Evolutionary conservation across 306 rosid species (phyloP).

Genomic region (Cucumis sativus): DNA sequence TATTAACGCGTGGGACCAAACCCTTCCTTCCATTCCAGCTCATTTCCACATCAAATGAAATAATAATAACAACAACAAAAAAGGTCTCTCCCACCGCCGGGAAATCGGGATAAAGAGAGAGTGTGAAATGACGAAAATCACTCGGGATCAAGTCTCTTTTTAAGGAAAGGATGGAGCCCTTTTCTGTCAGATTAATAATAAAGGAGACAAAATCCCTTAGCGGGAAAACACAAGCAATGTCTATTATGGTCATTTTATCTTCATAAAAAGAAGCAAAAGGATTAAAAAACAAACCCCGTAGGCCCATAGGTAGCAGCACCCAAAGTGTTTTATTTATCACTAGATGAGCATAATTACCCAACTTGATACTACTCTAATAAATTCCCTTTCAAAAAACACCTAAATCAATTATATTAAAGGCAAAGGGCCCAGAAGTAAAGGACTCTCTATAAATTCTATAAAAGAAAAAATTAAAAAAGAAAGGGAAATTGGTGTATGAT

Average conservation of each 20-base stretch:
- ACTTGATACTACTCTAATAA: neutral
- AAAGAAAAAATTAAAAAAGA: no score
- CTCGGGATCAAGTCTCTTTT: neutral
- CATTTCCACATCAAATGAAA: neutral
- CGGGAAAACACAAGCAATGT: neutral
- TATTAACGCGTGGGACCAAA: constrained; percentile 3
- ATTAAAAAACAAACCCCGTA: neutral
- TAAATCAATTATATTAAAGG: neutral
- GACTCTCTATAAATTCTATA: no score
- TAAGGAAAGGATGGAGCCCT: neutral
- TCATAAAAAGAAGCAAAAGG: neutral
- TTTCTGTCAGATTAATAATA: neutral
- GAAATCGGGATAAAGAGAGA: neutral
- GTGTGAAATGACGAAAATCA: constrained; percentile 1
- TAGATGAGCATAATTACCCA: neutral
- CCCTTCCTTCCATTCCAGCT: neutral
- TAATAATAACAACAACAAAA: neutral
- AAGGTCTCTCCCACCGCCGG: neutral
- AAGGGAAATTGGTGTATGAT: no score
- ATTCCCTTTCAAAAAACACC: neutral
- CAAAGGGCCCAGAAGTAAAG: neutral
- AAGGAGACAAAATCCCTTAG: neutral
- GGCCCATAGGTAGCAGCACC: neutral
- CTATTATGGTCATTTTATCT: neutral
- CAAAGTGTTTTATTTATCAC: neutral